Percentiles rank a stretch among this genome's conserved stretches.
These are phyloP conservation scores for Calonectria montana DNA, from an alignment of 2,329 filamentous ascomycete genomes.

Conservation along the genomic window DNA sequence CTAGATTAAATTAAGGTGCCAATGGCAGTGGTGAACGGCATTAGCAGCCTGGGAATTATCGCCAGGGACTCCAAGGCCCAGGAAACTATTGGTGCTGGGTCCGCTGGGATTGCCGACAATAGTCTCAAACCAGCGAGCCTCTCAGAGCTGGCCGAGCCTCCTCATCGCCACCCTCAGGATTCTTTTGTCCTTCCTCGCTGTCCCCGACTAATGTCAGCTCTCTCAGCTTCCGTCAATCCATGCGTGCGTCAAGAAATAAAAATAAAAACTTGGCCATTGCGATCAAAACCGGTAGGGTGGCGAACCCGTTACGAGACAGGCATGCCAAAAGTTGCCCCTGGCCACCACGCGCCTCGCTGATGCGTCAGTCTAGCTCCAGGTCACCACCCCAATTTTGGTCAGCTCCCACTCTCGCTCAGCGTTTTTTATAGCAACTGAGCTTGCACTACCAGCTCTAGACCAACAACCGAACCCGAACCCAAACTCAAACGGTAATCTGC, in stretches of 20 bases:
- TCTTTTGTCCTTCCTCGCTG: constrained; percentile 27
- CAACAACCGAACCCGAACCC: constrained; percentile 5
- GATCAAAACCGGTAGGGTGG: constrained; percentile 10
- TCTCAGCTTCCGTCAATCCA: constrained; percentile 16
- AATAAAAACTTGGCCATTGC: neutral
- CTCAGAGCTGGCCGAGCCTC: neutral
- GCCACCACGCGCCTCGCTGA: neutral
- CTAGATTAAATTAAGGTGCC: constrained; percentile 1
- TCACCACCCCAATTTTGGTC: constrained; percentile 4
- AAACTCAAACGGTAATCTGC: constrained; percentile 28
- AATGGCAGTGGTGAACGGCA: neutral
- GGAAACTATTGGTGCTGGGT: constrained; percentile 8
- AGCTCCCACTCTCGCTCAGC: constrained; percentile 15
- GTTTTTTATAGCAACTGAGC: constrained; percentile 39
- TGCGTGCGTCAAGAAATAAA: neutral
- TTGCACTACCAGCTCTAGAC: neutral
- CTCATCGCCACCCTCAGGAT: constrained; percentile 16
- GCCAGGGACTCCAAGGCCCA: neutral
- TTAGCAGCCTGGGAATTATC: constrained; percentile 12
- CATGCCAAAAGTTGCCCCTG: constrained; percentile 13
- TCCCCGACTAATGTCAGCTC: constrained; percentile 19
- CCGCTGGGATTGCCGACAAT: neutral
- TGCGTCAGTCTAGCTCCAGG: constrained; percentile 9
- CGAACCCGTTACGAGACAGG: constrained; percentile 18
- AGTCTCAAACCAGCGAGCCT: neutral